Conservation (phyloP, 1,284 basidiomycete species). For the Moesziomyces parantarcticus region DNA sequence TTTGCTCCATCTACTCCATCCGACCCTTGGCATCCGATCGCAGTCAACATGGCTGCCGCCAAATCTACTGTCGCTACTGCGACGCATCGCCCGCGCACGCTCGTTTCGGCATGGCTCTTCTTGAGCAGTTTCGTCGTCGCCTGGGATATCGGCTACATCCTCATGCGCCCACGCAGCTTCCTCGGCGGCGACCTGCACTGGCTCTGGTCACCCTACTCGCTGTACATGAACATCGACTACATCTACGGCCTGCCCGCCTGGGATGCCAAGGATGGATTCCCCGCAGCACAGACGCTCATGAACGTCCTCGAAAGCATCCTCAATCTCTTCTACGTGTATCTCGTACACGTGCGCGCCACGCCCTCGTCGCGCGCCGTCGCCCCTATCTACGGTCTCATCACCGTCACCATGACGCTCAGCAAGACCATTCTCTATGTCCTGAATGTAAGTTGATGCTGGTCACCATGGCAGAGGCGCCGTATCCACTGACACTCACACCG, state of each 20-base stretch:
- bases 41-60: slow-evolving; percentile 20
- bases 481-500: background rate
- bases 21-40: too few relatives aligned
- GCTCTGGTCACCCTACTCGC: slow-evolving; percentile 47
- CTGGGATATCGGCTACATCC: slow-evolving; percentile 60
- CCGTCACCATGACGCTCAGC: slow-evolving; percentile 79
- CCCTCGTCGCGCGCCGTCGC: slow-evolving; percentile 71
- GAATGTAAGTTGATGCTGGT: slow-evolving; percentile 25
- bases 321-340: slow-evolving; percentile 79
- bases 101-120: slow-evolving; percentile 43
- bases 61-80: slow-evolving; percentile 3
- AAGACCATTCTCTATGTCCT: slow-evolving; percentile 79
- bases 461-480: too few relatives aligned
- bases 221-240: slow-evolving; percentile 80
- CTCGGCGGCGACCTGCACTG: slow-evolving; percentile 69
- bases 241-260: slow-evolving; percentile 80
- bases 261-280: slow-evolving; percentile 79
- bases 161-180: slow-evolving; percentile 52
- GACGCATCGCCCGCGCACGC: slow-evolving; percentile 31
- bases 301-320: slow-evolving; percentile 83
- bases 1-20: slow-evolving; percentile 9
- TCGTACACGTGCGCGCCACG: slow-evolving; percentile 73
- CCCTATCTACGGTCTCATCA: slow-evolving; percentile 79
- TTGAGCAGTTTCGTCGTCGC: slow-evolving; percentile 42
- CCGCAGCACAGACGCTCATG: slow-evolving; percentile 83